Evolutionary conservation across 192 early-diverging fungal genomes (phyloP).

Genomic region (Entomortierella lignicola): DNA sequence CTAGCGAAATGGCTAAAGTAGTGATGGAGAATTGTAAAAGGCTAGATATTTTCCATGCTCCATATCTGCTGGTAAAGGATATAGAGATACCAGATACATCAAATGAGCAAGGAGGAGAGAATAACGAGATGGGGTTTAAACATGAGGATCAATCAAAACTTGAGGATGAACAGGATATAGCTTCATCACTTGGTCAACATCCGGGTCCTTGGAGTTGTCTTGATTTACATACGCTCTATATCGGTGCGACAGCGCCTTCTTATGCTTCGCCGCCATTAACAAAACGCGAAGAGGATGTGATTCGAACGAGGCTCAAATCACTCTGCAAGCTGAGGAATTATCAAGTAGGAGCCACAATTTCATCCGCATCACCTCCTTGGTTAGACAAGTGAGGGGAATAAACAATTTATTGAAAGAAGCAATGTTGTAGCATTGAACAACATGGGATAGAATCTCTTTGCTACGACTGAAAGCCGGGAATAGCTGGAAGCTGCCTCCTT

Average conservation of each 20-base stretch:
- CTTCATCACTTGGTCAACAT: not conserved
- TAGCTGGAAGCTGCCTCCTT: no score
- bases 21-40: slow-evolving; percentile 5
- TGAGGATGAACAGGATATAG: not conserved
- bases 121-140: not conserved
- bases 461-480: no score
- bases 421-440: no score
- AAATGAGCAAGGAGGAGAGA: not conserved
- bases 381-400: not conserved
- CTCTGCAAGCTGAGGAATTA: slow-evolving; percentile 8
- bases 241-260: not conserved
- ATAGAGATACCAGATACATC: not conserved
- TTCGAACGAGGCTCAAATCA: not conserved
- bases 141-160: not conserved
- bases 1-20: slow-evolving; percentile 17
- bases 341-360: slow-evolving; percentile 15
- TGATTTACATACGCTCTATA: slow-evolving; percentile 3
- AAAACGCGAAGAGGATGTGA: slow-evolving; percentile 6
- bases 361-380: not conserved
- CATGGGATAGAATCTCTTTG: no score
- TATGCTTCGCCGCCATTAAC: slow-evolving; percentile 9
- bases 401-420: no score
- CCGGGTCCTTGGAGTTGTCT: slow-evolving; percentile 13
- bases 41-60: slow-evolving; percentile 11
- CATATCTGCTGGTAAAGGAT: slow-evolving; percentile 11